These are phyloP conservation scores for Neurospora intermedia DNA, from an alignment of 495 filamentous ascomycete genomes.

Conservation along the genomic window DNA sequence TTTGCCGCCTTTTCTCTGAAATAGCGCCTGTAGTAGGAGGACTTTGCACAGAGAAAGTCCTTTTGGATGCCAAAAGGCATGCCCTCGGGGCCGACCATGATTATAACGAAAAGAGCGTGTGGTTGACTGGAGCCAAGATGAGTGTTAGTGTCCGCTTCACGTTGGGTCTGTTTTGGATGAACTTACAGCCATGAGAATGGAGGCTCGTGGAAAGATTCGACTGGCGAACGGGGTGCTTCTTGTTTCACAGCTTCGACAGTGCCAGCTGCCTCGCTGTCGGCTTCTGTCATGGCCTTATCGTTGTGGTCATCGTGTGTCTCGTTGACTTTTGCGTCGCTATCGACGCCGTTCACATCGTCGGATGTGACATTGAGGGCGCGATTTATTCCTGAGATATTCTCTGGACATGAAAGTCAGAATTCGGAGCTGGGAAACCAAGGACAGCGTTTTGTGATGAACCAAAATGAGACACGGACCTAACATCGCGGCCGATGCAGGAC, in stretches of 20 bases:
- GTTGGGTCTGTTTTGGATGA: not conserved
- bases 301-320: not conserved
- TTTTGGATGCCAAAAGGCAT: constrained; percentile 44
- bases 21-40: constrained; percentile 30
- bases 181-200: constrained; percentile 29
- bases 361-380: not conserved
- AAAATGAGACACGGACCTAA: not conserved
- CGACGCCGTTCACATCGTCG: not conserved
- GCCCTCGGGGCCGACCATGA: constrained; percentile 39
- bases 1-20: constrained; percentile 25
- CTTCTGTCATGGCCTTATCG: not conserved
- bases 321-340: not conserved
- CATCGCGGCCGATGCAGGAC: not conserved
- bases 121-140: constrained; percentile 25
- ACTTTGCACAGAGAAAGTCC: constrained; percentile 42
- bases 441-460: not conserved
- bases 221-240: not conserved
- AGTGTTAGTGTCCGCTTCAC: constrained; percentile 1
- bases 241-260: not conserved
- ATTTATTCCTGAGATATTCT: not conserved
- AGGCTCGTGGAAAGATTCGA: not conserved
- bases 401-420: not conserved
- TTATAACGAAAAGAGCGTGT: constrained; percentile 42
- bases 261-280: not conserved
- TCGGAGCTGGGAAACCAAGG: not conserved